Percentiles rank a stretch among this genome's conserved stretches.
These are phyloP conservation scores for Solanum piurae DNA, from an alignment of 257 asterid species.

Conservation along the genomic window DNA sequence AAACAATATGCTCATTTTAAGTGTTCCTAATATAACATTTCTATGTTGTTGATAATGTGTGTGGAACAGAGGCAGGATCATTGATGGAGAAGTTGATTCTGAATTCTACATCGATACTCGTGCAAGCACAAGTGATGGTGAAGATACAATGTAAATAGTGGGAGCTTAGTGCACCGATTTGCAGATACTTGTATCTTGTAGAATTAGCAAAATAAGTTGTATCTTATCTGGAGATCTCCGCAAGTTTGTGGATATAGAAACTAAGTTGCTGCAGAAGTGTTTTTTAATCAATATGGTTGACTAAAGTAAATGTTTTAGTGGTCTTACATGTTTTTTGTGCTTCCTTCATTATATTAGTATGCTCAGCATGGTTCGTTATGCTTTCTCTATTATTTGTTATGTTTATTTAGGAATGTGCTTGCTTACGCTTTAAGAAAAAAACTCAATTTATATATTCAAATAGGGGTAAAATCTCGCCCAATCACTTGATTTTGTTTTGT, in stretches of 20 bases:
- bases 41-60: background rate
- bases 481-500: too few relatives aligned
- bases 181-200: background rate
- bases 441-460: too few relatives aligned
- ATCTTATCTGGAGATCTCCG: background rate
- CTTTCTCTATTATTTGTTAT: background rate
- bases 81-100: slow-evolving; percentile 43
- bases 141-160: slow-evolving; percentile 1
- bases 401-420: background rate
- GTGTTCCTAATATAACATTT: background rate
- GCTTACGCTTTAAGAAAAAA: background rate
- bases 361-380: background rate
- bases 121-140: slow-evolving; percentile 36
- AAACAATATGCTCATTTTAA: too few relatives aligned
- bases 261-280: background rate
- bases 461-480: too few relatives aligned
- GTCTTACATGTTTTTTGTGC: background rate
- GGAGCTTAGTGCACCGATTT: too few relatives aligned
- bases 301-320: background rate
- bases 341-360: background rate
- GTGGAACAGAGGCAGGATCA: slow-evolving; percentile 40
- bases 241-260: background rate
- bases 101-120: slow-evolving; percentile 45
- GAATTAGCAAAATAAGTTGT: background rate
- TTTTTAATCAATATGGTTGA: background rate